Base-by-base conservation (phyloP, 192 early-diverging fungal species). In the Entophlyctis luteolus region DNA sequence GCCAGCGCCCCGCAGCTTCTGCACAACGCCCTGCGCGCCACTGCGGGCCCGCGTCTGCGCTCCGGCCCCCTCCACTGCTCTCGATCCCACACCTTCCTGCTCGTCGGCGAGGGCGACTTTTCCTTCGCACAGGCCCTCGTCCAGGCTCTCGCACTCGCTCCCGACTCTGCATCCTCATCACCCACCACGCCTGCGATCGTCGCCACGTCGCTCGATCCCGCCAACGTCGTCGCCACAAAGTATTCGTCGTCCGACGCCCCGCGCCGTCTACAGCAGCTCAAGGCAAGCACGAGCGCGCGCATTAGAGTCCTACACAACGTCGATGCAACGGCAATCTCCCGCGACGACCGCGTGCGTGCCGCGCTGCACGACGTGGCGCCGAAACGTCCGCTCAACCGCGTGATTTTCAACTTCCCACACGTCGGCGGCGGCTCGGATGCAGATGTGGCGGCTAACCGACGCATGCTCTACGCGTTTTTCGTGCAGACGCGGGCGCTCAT, bases 21-120 rank as follows among this genome's bases (percentile, higher is more conserved):
- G 23, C 59, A 35, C 14, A 65, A 70, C 12, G 70, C 75, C 1
- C 45, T 73, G 5, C 34, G 49, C 10, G 53, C 65, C 22, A 59
- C 63, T 36, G 31, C 73, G 2, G 35, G 27, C 3, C 73, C 75
- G 2, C 37, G 35, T 25, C 25, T 62, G 68, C 75, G 70, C 0
- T 23, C 67, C 27, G 34, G 63, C 2, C 37, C 36, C 5, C 72
- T 45, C 50, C 72, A 59, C 52, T n/a, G n/a, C n/a, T 47, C 25
- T 25, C 22, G 8, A 16, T n/a, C 18, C 47, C 70, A 78, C 34
- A 48, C 65, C n/a, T 72, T 80, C 18, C 65, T 80, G 22, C 70
- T 80, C 8, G 63, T 80, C 34, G 78, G 78, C 36, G 78, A 80
- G 54, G 78, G 75, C 39, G 78, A 80, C 62, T 80, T 80, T 53